Base-by-base conservation (phyloP, 805 yeast species). In the Komagataella kurtzmanii region DNA sequence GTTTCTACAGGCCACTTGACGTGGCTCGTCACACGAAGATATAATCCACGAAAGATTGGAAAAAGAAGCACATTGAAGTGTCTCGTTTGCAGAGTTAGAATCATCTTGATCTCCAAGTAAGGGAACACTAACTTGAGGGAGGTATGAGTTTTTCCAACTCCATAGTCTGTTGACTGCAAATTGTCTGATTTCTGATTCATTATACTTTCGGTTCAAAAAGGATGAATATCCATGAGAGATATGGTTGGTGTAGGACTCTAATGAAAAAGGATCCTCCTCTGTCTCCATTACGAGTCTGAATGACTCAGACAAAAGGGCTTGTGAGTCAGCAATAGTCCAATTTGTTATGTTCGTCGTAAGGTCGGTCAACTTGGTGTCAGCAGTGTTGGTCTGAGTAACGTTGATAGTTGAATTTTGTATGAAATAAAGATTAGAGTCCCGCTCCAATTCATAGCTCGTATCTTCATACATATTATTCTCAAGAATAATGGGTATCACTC, bases 1-100 rank as follows among this genome's bases (percentile, higher is more conserved):
- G 48, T 70, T 67, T 44, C 74, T 71, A 65, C 98, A 91, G 1
- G 84, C 77, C 19, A 74, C 79, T 4, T 65, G 68, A 52, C 40
- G 40, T 8, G 8, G 40, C n/a, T 30, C 12, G 14, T 30, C 14
- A 10, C 40, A 30, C 14, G 40, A 10, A 14, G 40, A 30, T 4
- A 30, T 30, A 30, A 30, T 8, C 40, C 40, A 30, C 12, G 40
- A 30, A 10, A 30, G 14, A 30, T 30, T 30, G 40, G 40, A 30
- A 30, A 30, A 30, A 30, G 40, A 10, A 14, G 40, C 40, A 30
- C 40, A 30, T 14, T 30, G 40, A 30, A 14, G 40, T 30, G 40
- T 8, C 40, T 10, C 40, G n/a, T 30, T 30, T 14, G 40, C 12
- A 30, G 40, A 10, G 40, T 10, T 4, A 7, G 40, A 30, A 30